A percentile compares a stretch with the other conserved stretches of the same genome.
Evolutionary conservation across 179 eudicot species (phyloP).

Genomic region (Dionaea muscipula): DNA sequence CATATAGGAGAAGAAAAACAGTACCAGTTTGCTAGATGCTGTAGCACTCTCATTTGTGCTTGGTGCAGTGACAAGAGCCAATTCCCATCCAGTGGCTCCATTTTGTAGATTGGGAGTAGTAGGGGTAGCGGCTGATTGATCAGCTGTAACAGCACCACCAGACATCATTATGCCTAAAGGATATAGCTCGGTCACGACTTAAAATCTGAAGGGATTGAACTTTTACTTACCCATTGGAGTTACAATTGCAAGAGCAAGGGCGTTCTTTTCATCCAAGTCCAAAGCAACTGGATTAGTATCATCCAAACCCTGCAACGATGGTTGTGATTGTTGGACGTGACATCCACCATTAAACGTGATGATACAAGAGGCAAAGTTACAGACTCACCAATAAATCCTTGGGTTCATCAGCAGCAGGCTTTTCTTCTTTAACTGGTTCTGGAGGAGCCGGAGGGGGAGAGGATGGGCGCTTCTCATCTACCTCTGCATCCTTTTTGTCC

Average conservation of each 20-base stretch:
- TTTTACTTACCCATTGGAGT: no score
- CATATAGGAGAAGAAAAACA: neutral
- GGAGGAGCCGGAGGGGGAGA: conserved; percentile 68
- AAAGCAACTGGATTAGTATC: conserved; percentile 56
- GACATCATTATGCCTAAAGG: neutral
- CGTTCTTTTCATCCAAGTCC: conserved; percentile 64
- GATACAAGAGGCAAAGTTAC: neutral
- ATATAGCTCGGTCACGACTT: no score
- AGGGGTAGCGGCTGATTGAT: conserved; percentile 30
- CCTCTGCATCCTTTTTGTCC: conserved; percentile 48
- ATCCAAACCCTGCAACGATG: conserved; percentile 32
- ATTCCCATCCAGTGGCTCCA: conserved; percentile 90
- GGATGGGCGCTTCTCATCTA: conserved; percentile 39
- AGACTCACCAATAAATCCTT: conserved; percentile 78
- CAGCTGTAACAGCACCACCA: conserved; percentile 24
- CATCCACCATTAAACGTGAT: neutral
- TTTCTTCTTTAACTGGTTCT: conserved; percentile 56
- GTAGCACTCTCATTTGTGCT: conserved; percentile 57
- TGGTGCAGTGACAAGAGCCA: conserved; percentile 93
- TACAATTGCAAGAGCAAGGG: conserved; percentile 33
- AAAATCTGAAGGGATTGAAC: no score
- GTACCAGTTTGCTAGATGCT: conserved; percentile 65
- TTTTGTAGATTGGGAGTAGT: conserved; percentile 37
- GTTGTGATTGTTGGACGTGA: neutral
- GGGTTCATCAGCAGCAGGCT: conserved; percentile 47